Percentiles rank a stretch among this genome's conserved stretches.
These are phyloP conservation scores for Diplodia mutila DNA, from an alignment of 2,329 filamentous ascomycete species.

Conservation along the genomic window DNA sequence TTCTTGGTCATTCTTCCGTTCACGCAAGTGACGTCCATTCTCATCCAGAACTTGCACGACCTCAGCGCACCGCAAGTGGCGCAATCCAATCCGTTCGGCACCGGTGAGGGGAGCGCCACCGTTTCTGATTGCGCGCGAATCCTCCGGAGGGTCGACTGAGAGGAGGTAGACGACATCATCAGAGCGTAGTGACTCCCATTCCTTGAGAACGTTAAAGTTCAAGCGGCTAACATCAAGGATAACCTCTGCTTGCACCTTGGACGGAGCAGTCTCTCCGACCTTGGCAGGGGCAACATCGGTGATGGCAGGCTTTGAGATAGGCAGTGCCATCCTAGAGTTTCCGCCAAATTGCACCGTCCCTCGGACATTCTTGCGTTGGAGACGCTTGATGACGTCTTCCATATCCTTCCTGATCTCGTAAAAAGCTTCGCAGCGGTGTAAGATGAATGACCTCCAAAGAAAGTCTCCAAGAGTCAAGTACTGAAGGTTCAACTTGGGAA, in stretches of 20 bases:
- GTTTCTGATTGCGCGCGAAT: slow-evolving; percentile 56
- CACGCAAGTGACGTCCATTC: slow-evolving; percentile 73
- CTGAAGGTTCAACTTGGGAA: slow-evolving; percentile 94
- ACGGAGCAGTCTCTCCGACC: slow-evolving; percentile 82
- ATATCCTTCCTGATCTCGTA: slow-evolving; percentile 93
- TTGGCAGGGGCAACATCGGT: slow-evolving; percentile 81
- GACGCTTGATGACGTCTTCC: slow-evolving; percentile 75
- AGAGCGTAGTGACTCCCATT: slow-evolving; percentile 86
- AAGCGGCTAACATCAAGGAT: slow-evolving; percentile 79
- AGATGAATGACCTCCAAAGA: slow-evolving; percentile 87
- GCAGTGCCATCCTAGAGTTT: slow-evolving; percentile 88
- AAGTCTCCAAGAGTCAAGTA: slow-evolving; percentile 96
- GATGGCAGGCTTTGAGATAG: slow-evolving; percentile 83
- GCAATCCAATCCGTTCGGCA: slow-evolving; percentile 69
- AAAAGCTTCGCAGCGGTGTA: slow-evolving; percentile 90
- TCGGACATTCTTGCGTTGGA: slow-evolving; percentile 63
- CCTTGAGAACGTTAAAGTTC: slow-evolving; percentile 73
- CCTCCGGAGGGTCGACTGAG: slow-evolving; percentile 67
- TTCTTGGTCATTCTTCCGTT: slow-evolving; percentile 49
- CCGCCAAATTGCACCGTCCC: slow-evolving; percentile 70
- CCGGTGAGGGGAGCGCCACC: slow-evolving; percentile 51
- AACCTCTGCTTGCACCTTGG: slow-evolving; percentile 83
- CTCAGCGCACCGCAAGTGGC: slow-evolving; percentile 77
- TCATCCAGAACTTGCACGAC: slow-evolving; percentile 86
- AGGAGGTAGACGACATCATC: slow-evolving; percentile 91